A percentile compares a stretch with the other conserved stretches of the same genome.
These are phyloP conservation scores for Phytophthora pistaciae DNA, from an alignment of 352 stramenopile species.

Conservation along the genomic window DNA sequence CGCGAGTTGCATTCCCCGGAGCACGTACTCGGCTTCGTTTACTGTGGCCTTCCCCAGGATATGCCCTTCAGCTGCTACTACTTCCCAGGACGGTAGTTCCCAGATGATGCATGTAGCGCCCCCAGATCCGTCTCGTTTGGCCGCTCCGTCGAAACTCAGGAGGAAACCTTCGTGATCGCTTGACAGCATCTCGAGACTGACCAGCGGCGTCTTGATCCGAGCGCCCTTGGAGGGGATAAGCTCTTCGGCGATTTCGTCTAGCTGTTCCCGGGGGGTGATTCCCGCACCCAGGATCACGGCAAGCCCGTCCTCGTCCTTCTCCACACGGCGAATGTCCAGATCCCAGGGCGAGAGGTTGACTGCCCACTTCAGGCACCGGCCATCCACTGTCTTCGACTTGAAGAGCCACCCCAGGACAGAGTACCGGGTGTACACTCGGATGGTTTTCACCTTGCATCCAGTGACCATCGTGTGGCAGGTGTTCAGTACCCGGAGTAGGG, in stretches of 20 bases:
- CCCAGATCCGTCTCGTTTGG: conserved; percentile 6
- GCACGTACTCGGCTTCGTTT: conserved; percentile 14
- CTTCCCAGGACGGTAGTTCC: conserved; percentile 2
- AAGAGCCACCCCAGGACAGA: conserved; percentile 12
- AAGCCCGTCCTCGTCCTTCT: not conserved
- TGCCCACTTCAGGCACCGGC: not conserved
- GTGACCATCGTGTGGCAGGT: conserved; percentile 15
- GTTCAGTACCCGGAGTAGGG: conserved; percentile 9
- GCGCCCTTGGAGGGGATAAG: no score
- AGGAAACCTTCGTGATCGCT: not conserved
- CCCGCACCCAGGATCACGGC: conserved; percentile 2
- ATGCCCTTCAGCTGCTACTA: not conserved
- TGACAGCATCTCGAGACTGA: not conserved
- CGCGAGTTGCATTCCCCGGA: not conserved
- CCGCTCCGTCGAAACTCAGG: conserved; percentile 8
- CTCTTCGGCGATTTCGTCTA: no score
- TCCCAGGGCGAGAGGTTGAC: no score
- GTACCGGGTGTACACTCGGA: conserved; percentile 7
- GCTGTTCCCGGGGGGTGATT: no score
- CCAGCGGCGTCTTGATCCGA: not conserved
- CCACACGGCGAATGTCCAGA: no score
- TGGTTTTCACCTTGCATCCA: not conserved
- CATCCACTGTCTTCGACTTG: conserved; percentile 3
- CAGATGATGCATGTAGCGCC: conserved; percentile 3
- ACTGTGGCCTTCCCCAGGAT: conserved; percentile 2